These are phyloP conservation scores for Cadophora sp. DNA, from an alignment of 2,329 filamentous ascomycete species.

Conservation along the genomic window DNA sequence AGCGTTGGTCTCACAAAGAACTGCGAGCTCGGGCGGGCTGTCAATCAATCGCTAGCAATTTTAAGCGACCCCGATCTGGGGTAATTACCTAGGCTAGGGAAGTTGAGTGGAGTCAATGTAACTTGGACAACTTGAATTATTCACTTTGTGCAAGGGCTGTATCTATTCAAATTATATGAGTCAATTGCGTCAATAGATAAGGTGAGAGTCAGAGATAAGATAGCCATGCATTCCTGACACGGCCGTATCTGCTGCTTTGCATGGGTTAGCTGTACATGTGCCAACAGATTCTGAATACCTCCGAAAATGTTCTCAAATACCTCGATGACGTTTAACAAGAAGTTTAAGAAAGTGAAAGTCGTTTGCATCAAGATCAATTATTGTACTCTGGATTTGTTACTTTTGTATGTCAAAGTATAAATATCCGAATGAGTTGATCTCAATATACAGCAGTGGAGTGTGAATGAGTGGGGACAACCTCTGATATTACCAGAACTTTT, in stretches of 20 bases:
- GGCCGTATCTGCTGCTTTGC: neutral
- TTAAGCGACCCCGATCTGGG: conserved; percentile 11
- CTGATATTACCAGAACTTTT: no score
- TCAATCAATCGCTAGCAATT: conserved; percentile 10
- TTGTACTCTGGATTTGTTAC: neutral
- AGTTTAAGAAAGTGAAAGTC: neutral
- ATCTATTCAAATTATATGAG: neutral
- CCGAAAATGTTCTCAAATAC: conserved; percentile 5
- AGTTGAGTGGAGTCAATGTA: neutral
- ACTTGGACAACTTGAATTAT: neutral
- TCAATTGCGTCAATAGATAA: neutral
- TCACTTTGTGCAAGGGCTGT: neutral
- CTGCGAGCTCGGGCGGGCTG: conserved; percentile 19
- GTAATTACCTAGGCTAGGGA: no score
- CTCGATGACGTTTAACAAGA: neutral
- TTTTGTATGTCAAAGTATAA: no score
- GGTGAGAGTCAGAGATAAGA: neutral
- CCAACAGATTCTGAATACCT: neutral
- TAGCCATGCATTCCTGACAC: neutral
- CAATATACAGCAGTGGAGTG: no score
- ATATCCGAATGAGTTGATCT: no score
- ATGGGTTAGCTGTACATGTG: neutral
- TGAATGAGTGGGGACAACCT: no score
- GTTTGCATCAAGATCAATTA: neutral
- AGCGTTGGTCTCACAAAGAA: conserved; percentile 23